Percentiles rank a stretch among this genome's conserved stretches.
Conservation (phyloP, 2,329 filamentous ascomycete species). For the Neophaeococcomyces mojaviensis region DNA sequence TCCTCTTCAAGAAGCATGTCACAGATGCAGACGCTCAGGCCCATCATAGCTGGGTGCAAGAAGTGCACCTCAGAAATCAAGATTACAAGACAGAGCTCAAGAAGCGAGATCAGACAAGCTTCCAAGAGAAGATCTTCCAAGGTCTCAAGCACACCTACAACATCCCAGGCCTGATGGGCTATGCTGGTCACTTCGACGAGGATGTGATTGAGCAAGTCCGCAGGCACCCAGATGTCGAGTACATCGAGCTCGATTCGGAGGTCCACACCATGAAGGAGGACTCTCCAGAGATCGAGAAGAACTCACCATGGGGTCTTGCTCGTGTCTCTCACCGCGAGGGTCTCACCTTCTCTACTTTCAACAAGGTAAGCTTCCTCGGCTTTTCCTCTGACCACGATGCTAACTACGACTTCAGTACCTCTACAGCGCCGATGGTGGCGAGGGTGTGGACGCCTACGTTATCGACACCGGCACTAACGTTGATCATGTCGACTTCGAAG, state of each 20-base stretch:
- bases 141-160: slow-evolving; percentile 97
- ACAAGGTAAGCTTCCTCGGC: slow-evolving; percentile 5
- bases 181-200: slow-evolving; percentile 94
- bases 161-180: slow-evolving; percentile 81
- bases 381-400: neutral
- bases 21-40: slow-evolving; percentile 59
- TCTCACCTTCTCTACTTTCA: slow-evolving; percentile 68
- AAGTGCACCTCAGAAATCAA: slow-evolving; percentile 66
- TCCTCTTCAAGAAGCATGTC: slow-evolving; percentile 98
- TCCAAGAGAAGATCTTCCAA: slow-evolving; percentile 61
- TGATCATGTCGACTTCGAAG: slow-evolving; percentile 94
- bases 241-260: slow-evolving; percentile 88
- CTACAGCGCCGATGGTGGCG: slow-evolving; percentile 79
- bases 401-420: slow-evolving; percentile 73
- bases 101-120: slow-evolving; percentile 67
- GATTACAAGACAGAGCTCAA: slow-evolving; percentile 73
- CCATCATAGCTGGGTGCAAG: slow-evolving; percentile 89
- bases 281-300: slow-evolving; percentile 63
- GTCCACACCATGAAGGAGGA: slow-evolving; percentile 67
- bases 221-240: slow-evolving; percentile 92
- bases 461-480: slow-evolving; percentile 96
- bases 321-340: slow-evolving; percentile 91
- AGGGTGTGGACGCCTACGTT: slow-evolving; percentile 97
- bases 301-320: slow-evolving; percentile 96
- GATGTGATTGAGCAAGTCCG: slow-evolving; percentile 88